Conservation (phyloP, 2,329 filamentous ascomycete species). For the Calonectria montana region DNA sequence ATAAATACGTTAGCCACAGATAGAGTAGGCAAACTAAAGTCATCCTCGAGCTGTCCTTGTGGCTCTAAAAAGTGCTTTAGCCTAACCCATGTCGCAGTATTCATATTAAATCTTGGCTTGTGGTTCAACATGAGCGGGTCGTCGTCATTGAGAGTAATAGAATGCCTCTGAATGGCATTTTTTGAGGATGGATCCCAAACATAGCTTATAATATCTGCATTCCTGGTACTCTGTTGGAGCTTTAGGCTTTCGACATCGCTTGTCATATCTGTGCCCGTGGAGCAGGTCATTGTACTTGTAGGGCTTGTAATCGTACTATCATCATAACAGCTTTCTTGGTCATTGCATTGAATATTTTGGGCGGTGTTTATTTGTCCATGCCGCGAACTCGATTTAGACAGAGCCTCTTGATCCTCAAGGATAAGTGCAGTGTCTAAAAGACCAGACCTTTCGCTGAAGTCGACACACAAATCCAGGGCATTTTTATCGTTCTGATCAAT, state of each 20-base stretch:
- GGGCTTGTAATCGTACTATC: too few species aligned
- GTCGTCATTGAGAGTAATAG: neutral
- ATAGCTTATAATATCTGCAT: neutral
- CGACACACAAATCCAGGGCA: neutral
- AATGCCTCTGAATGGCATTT: neutral
- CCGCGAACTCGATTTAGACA: neutral
- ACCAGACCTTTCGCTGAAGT: neutral
- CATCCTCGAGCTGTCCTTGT: neutral
- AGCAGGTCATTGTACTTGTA: neutral
- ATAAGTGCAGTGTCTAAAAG: neutral
- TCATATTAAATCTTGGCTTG: constrained; percentile 1
- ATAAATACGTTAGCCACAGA: constrained; percentile 2
- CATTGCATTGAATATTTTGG: neutral
- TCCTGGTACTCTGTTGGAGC: neutral
- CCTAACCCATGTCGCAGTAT: neutral
- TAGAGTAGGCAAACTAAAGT: neutral
- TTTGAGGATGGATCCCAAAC: constrained; percentile 4
- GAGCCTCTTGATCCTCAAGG: neutral
- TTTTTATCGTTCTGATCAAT: too few species aligned
- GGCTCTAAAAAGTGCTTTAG: neutral
- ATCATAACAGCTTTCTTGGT: neutral
- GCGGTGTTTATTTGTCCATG: neutral
- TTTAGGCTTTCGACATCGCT: neutral
- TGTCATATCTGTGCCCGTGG: neutral
- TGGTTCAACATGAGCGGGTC: neutral